Evolutionary conservation across 306 rosid species (phyloP).

Genomic region (Trifolium fragiferum): DNA sequence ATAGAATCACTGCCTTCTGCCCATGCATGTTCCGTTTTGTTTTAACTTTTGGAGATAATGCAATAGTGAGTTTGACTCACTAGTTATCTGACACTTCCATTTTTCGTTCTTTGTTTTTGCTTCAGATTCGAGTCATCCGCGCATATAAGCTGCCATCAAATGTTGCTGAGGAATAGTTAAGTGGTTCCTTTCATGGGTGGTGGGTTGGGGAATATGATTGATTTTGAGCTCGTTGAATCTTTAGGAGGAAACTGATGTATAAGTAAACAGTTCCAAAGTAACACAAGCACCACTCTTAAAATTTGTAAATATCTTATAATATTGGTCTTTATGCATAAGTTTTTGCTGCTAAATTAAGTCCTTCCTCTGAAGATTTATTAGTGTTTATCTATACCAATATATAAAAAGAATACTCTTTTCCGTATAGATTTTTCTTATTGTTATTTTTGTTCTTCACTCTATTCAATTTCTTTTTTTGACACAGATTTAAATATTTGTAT

Average conservation of each 20-base stretch:
- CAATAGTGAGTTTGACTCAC: background rate
- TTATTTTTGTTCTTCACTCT: too few species aligned
- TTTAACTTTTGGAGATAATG: background rate
- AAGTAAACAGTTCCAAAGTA: constrained; percentile 23
- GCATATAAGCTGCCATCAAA: constrained; percentile 56
- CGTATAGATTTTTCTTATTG: too few species aligned
- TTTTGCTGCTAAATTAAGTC: background rate
- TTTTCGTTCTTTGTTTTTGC: constrained; percentile 22
- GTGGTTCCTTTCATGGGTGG: constrained; percentile 11
- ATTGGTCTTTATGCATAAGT: constrained; percentile 1
- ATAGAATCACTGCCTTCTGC: background rate
- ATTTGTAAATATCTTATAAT: constrained; percentile 36
- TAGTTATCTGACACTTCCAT: constrained; percentile 41
- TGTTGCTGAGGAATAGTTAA: constrained; percentile 46
- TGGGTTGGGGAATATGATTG: constrained; percentile 25
- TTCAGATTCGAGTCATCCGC: constrained; percentile 74
- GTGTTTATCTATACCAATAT: too few species aligned
- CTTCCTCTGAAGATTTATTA: background rate
- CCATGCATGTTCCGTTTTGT: constrained; percentile 19
- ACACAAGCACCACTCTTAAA: constrained; percentile 25
- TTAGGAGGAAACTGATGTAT: constrained; percentile 7
- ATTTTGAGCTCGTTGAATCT: constrained; percentile 1
- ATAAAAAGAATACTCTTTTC: too few species aligned
- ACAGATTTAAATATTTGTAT: too few species aligned
- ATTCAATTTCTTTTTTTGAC: too few species aligned